Percentiles rank a stretch among this genome's conserved stretches.
Conservation (phyloP, 352 stramenopile species). For the Phytophthora cactorum region DNA sequence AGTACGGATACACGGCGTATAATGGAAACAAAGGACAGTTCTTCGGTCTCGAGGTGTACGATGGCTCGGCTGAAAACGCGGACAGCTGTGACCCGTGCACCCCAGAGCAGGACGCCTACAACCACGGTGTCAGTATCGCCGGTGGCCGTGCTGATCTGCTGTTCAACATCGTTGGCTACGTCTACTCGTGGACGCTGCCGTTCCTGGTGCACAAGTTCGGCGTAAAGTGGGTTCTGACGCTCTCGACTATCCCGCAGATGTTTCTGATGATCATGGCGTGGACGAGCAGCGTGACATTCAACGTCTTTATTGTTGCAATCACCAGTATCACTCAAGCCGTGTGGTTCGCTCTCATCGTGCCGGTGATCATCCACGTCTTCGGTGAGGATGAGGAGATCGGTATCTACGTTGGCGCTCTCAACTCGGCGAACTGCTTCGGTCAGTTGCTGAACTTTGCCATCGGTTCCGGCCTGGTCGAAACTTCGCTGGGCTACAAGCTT, state of each 20-base stretch:
- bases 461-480: constrained; percentile 57
- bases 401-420: constrained; percentile 71
- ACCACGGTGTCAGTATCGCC: constrained; percentile 55
- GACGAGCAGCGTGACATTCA: constrained; percentile 40
- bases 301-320: constrained; percentile 49
- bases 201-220: constrained; percentile 53
- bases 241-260: constrained; percentile 49
- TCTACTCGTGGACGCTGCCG: constrained; percentile 51
- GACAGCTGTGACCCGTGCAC: constrained; percentile 49
- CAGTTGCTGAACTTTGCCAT: constrained; percentile 73
- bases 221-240: constrained; percentile 48
- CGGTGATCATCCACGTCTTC: constrained; percentile 66
- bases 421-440: constrained; percentile 73
- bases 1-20: constrained; percentile 64
- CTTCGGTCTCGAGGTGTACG: constrained; percentile 59
- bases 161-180: constrained; percentile 54
- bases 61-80: constrained; percentile 39
- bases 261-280: constrained; percentile 63
- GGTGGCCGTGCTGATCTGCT: constrained; percentile 46
- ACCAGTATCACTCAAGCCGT: constrained; percentile 56
- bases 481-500: constrained; percentile 63
- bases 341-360: constrained; percentile 61
- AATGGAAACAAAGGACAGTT: constrained; percentile 70
- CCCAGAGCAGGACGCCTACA: constrained; percentile 44
- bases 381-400: constrained; percentile 53